A percentile compares a stretch with the other conserved stretches of the same genome.
phyloP scores from a whole-genome alignment of 106 monocot genomes.

The Chionographis japonica region DNA sequence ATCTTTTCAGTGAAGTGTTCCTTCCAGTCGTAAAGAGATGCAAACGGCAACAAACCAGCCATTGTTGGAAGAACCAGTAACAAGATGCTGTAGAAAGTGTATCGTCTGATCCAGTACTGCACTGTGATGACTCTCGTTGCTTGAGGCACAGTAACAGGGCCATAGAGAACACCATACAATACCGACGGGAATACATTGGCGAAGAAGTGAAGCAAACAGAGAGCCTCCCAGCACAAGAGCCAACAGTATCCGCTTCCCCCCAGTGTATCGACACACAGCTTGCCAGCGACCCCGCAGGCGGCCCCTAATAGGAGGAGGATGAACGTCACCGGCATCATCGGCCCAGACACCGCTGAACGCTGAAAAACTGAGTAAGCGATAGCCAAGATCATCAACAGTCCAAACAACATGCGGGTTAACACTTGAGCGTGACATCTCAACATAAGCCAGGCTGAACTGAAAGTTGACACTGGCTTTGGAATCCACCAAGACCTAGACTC shows the following conservation, averaged over 20 bases:
- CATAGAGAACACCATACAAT: constrained; percentile 51
- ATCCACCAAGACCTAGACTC: constrained; percentile 82
- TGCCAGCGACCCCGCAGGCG: constrained; percentile 74
- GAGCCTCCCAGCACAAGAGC: constrained; percentile 76
- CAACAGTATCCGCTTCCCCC: constrained; percentile 76
- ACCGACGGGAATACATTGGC: constrained; percentile 55
- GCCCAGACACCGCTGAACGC: constrained; percentile 38
- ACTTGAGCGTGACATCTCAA: constrained; percentile 64
- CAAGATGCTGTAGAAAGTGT: constrained; percentile 40
- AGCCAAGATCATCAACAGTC: constrained; percentile 64
- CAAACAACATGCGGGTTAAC: constrained; percentile 57
- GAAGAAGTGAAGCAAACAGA: constrained; percentile 77
- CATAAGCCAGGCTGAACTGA: constrained; percentile 54
- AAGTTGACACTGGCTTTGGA: constrained; percentile 60
- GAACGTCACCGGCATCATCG: constrained; percentile 84
- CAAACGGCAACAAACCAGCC: constrained; percentile 76
- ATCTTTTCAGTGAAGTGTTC: constrained; percentile 41
- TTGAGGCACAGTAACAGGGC: constrained; percentile 31
- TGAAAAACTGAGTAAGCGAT: constrained; percentile 62
- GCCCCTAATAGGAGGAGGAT: constrained; percentile 59
- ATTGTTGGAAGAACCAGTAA: constrained; percentile 51
- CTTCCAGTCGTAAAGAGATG: constrained; percentile 59
- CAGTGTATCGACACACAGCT: constrained; percentile 73
- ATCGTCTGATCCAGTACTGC: constrained; percentile 53
- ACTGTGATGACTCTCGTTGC: background rate